phyloP scores from a whole-genome alignment of 306 rosid species.

The Lathyrus tuberosus region DNA sequence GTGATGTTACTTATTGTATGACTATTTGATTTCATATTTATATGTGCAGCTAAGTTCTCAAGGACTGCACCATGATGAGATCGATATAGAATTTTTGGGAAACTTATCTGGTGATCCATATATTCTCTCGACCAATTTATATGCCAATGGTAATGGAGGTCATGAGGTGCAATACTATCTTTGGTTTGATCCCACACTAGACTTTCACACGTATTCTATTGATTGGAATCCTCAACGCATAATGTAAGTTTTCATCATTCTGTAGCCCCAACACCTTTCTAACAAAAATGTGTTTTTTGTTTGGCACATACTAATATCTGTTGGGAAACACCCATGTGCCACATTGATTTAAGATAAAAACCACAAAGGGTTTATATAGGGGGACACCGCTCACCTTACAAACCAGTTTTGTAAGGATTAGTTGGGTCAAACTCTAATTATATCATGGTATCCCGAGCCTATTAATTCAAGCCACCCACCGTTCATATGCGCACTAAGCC shows the following conservation, averaged over 20 bases:
- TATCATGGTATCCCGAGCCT: too few species aligned
- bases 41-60: slow-evolving; percentile 47
- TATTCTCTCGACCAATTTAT: slow-evolving; percentile 48
- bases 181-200: slow-evolving; percentile 54
- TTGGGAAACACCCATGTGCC: too few species aligned
- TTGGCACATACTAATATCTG: too few species aligned
- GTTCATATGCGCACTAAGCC: too few species aligned
- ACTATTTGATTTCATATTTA: background rate
- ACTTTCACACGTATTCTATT: slow-evolving; percentile 52
- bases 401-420: too few species aligned
- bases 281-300: background rate
- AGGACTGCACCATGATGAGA: slow-evolving; percentile 49
- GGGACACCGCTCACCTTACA: too few species aligned
- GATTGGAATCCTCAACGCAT: slow-evolving; percentile 54
- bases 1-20: background rate
- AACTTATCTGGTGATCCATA: slow-evolving; percentile 52
- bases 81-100: slow-evolving; percentile 52
- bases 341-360: too few species aligned
- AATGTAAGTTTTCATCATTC: slow-evolving; percentile 41
- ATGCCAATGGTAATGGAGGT: slow-evolving; percentile 46
- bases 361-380: too few species aligned
- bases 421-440: too few species aligned
- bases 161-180: slow-evolving; percentile 51
- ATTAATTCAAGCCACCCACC: too few species aligned
- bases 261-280: too few species aligned